These are phyloP conservation scores for Didymella segeticola DNA, from an alignment of 2,329 filamentous ascomycete genomes.

Conservation along the genomic window DNA sequence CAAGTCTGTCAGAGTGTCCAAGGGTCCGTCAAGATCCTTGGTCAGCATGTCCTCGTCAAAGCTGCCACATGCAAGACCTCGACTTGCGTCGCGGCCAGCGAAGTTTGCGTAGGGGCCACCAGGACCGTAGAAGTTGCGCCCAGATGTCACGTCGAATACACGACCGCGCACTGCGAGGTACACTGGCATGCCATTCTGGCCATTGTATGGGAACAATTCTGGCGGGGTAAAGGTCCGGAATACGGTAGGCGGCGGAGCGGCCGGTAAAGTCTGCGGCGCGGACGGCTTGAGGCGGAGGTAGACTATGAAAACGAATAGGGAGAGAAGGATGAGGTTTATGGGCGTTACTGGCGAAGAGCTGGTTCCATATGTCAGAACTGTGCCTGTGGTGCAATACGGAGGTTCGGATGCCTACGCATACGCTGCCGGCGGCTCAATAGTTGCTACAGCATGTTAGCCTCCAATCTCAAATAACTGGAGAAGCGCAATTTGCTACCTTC, in stretches of 20 bases:
- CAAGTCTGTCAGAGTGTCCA: conserved; percentile 78
- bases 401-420: conserved; percentile 49
- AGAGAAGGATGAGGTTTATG: conserved; percentile 67
- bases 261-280: conserved; percentile 59
- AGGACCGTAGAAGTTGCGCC: conserved; percentile 94
- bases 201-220: conserved; percentile 86
- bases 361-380: conserved; percentile 25
- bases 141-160: conserved; percentile 87
- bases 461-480: background rate
- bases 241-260: conserved; percentile 72
- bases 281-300: conserved; percentile 67
- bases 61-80: conserved; percentile 65
- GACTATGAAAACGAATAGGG: conserved; percentile 62
- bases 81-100: conserved; percentile 86
- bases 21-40: conserved; percentile 81
- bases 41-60: conserved; percentile 56
- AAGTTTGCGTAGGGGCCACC: conserved; percentile 97
- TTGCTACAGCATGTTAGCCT: conserved; percentile 8
- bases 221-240: conserved; percentile 85
- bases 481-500: conserved; percentile 11
- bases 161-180: conserved; percentile 90
- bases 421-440: conserved; percentile 48
- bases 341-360: conserved; percentile 64
- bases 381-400: background rate
- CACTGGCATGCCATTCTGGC: conserved; percentile 74